These are phyloP conservation scores for Arctostaphylos glauca DNA, from an alignment of 148 eudicot species.

Conservation along the genomic window DNA sequence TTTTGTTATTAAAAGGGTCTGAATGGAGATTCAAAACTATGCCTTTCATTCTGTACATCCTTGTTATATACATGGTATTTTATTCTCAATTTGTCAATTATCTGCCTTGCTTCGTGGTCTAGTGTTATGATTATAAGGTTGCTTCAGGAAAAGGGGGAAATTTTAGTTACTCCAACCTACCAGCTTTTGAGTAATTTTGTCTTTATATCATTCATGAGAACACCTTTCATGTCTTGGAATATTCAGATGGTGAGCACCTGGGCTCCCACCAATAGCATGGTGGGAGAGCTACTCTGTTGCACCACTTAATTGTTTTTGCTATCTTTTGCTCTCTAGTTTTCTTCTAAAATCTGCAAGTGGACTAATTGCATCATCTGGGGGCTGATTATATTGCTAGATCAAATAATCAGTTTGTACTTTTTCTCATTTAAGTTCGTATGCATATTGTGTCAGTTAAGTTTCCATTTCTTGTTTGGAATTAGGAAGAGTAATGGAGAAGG, in stretches of 20 bases:
- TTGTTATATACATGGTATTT: neutral
- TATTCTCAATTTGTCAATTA: neutral
- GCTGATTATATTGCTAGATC: neutral
- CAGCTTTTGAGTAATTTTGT: neutral
- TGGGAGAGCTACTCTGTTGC: neutral
- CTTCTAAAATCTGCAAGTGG: neutral
- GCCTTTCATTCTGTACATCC: neutral
- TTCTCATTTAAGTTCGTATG: neutral
- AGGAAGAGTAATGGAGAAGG: neutral
- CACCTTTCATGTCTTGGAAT: neutral
- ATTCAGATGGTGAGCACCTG: neutral
- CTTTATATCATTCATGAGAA: neutral
- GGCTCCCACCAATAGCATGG: neutral
- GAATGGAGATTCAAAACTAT: neutral
- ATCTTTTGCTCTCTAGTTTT: neutral
- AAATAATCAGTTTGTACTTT: neutral
- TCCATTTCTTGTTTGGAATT: neutral
- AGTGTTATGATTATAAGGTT: neutral
- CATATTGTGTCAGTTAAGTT: neutral
- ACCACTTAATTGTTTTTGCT: neutral
- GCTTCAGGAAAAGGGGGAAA: no score
- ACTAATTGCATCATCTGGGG: neutral
- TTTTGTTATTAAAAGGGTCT: neutral
- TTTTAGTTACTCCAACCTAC: neutral
- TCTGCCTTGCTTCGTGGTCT: neutral